Conservation (phyloP, 2,329 filamentous ascomycete species). For the Talaromyces rugulosus region DNA sequence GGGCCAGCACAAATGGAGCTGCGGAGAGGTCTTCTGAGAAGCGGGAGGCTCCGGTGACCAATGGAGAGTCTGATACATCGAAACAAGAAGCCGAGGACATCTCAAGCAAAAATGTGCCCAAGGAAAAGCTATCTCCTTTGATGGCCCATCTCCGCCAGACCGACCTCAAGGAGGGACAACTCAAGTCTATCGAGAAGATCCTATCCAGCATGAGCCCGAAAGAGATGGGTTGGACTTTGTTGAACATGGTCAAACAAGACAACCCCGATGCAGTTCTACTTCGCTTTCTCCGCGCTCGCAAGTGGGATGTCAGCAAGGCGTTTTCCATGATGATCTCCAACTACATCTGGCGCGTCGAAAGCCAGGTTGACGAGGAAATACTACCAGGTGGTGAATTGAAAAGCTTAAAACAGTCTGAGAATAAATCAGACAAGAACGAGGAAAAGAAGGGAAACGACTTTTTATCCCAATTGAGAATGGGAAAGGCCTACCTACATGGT, state of each 20-base stretch:
- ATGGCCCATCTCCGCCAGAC: background rate
- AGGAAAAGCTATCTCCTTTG: background rate
- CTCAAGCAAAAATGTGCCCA: background rate
- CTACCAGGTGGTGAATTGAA: slow-evolving; percentile 32
- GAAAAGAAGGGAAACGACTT: slow-evolving; percentile 26
- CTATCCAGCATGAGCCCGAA: background rate
- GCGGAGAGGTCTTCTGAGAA: background rate
- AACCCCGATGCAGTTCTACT: slow-evolving; percentile 38
- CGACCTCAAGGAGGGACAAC: background rate
- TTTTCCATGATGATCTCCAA: slow-evolving; percentile 37
- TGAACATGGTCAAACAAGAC: slow-evolving; percentile 26
- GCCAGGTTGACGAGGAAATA: slow-evolving; percentile 29
- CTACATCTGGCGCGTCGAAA: slow-evolving; percentile 36
- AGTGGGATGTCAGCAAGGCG: slow-evolving; percentile 38
- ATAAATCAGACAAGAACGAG: slow-evolving; percentile 19
- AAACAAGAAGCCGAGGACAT: background rate
- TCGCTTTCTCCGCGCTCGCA: slow-evolving; percentile 39
- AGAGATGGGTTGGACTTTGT: slow-evolving; percentile 14
- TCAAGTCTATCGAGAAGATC: background rate
- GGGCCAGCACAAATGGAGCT: background rate
- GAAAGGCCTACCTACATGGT: slow-evolving; percentile 39
- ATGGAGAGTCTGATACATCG: background rate
- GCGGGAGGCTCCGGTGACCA: background rate
- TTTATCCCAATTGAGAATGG: slow-evolving; percentile 34
- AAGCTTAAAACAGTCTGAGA: slow-evolving; percentile 19